Evolutionary conservation across 352 stramenopile genomes (phyloP).

Genomic region (Phytophthora citricola): DNA sequence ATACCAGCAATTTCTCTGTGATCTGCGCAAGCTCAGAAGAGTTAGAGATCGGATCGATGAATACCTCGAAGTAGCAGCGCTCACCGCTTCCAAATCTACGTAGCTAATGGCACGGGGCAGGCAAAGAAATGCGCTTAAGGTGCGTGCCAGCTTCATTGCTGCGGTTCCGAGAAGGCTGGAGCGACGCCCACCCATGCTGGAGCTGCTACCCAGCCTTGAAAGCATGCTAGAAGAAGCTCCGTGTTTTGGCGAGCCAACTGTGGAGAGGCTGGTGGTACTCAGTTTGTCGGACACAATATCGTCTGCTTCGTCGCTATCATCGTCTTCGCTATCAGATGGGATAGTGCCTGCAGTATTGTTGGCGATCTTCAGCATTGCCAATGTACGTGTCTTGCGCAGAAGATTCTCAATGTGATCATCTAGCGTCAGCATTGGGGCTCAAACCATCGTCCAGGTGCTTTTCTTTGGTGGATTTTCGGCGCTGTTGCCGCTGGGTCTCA

Average conservation of each 20-base stretch:
- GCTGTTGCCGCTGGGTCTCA: slow-evolving; percentile 12
- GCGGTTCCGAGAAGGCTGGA: slow-evolving; percentile 36
- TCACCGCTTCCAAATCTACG: slow-evolving; percentile 67
- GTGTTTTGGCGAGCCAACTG: slow-evolving; percentile 19
- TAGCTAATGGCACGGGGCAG: slow-evolving; percentile 78
- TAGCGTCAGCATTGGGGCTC: slow-evolving; percentile 39
- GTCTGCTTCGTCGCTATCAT: slow-evolving; percentile 50
- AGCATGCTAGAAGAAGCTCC: slow-evolving; percentile 23
- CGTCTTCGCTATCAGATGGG: slow-evolving; percentile 51
- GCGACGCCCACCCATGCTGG: slow-evolving; percentile 37
- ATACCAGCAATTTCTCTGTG: slow-evolving; percentile 68
- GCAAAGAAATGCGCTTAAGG: slow-evolving; percentile 72
- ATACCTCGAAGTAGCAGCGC: background rate
- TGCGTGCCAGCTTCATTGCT: slow-evolving; percentile 61
- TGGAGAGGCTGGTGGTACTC: slow-evolving; percentile 14
- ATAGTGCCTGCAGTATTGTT: slow-evolving; percentile 76
- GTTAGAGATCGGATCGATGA: slow-evolving; percentile 6
- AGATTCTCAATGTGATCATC: slow-evolving; percentile 79
- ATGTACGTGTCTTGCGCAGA: slow-evolving; percentile 63
- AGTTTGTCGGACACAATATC: slow-evolving; percentile 44
- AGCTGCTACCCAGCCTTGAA: slow-evolving; percentile 41
- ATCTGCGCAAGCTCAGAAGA: slow-evolving; percentile 42
- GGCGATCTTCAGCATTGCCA: slow-evolving; percentile 76
- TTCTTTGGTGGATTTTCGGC: slow-evolving; percentile 7
- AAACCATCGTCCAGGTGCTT: slow-evolving; percentile 1